These are phyloP conservation scores for Cotoneaster glaucophyllus DNA, from an alignment of 306 rosid species.

Conservation along the genomic window DNA sequence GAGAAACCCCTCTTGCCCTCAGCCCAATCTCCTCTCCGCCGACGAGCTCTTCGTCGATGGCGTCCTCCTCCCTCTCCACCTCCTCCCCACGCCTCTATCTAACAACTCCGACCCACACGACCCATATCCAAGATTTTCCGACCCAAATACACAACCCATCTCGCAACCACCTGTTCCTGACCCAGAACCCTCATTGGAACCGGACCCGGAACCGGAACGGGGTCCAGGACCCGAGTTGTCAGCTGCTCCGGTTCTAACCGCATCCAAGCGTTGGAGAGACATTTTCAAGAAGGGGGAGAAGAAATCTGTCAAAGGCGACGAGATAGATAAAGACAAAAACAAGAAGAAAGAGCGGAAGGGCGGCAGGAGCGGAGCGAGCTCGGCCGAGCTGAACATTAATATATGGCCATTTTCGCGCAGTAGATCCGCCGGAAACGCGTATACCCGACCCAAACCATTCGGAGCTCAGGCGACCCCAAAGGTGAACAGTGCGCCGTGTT, in stretches of 20 bases:
- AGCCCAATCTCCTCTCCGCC: slow-evolving; percentile 73
- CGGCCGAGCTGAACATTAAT: slow-evolving; percentile 84
- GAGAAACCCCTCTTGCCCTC: slow-evolving; percentile 83
- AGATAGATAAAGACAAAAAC: slow-evolving; percentile 31
- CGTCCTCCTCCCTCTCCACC: slow-evolving; percentile 71
- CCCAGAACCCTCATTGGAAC: slow-evolving; percentile 10
- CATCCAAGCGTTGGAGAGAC: slow-evolving; percentile 85
- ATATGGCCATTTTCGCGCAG: slow-evolving; percentile 94
- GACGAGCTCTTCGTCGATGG: slow-evolving; percentile 90
- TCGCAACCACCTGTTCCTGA: slow-evolving; percentile 8
- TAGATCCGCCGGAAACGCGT: slow-evolving; percentile 82
- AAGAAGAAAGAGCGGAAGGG: slow-evolving; percentile 44
- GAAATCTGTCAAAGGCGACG: slow-evolving; percentile 27
- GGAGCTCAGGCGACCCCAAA: slow-evolving; percentile 53
- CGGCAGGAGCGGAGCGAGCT: slow-evolving; percentile 27
- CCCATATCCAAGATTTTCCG: neutral
- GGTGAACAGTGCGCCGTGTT: slow-evolving; percentile 94
- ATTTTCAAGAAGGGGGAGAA: slow-evolving; percentile 63
- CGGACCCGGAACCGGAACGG: slow-evolving; percentile 20
- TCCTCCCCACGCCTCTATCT: slow-evolving; percentile 8
- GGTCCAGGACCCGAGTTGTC: slow-evolving; percentile 29
- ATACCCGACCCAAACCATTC: slow-evolving; percentile 54
- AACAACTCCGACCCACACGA: slow-evolving; percentile 1
- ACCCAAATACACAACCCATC: neutral
- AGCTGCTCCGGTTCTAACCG: slow-evolving; percentile 23